These are phyloP conservation scores for Hsuehochloa calcarea DNA, from an alignment of 176 grass and related monocot genomes.

Conservation along the genomic window DNA sequence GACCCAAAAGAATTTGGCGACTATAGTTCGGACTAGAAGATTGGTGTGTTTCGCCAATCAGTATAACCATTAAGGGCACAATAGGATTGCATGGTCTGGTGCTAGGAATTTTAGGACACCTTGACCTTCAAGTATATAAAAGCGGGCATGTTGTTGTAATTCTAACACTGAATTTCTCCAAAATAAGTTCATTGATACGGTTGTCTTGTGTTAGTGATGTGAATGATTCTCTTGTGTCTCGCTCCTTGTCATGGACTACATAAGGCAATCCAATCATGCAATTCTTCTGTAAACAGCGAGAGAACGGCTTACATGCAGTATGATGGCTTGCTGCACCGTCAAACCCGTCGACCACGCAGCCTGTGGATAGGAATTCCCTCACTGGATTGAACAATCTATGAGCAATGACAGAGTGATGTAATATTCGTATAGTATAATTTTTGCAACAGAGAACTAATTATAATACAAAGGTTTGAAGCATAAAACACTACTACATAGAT, in stretches of 20 bases:
- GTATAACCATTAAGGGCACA: neutral
- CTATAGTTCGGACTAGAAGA: neutral
- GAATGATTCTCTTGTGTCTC: neutral
- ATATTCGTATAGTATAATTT: too few species aligned
- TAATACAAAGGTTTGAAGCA: too few species aligned
- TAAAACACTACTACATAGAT: too few species aligned
- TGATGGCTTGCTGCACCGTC: constrained; percentile 44
- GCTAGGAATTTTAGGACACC: neutral
- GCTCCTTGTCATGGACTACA: neutral
- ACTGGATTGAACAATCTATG: too few species aligned
- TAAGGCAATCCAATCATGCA: constrained; percentile 3
- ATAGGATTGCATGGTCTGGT: neutral
- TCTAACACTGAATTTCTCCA: neutral
- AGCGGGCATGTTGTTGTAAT: neutral
- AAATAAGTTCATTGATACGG: neutral
- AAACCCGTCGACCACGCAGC: too few species aligned
- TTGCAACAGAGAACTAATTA: too few species aligned
- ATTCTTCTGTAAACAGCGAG: neutral
- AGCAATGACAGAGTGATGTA: too few species aligned
- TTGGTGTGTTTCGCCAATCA: neutral
- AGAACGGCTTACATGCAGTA: constrained; percentile 73
- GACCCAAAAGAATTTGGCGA: neutral
- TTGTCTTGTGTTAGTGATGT: neutral
- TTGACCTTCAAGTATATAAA: neutral
- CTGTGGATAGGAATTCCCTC: too few species aligned